These are phyloP conservation scores for Cornus florida DNA, from an alignment of 148 eudicot genomes.

Conservation along the genomic window DNA sequence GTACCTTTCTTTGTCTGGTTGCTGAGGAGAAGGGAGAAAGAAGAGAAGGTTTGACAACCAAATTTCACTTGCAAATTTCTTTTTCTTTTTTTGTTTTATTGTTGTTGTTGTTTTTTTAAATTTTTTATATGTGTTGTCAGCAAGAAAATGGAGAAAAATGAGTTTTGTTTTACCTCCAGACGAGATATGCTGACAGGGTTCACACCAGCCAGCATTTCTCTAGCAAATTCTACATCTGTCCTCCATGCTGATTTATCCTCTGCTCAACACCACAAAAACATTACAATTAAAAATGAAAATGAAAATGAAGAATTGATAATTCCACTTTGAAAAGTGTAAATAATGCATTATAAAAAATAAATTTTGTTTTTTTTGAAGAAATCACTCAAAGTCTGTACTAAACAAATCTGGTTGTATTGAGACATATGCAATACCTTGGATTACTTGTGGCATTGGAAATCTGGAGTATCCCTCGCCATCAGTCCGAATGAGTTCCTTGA, in stretches of 20 bases:
- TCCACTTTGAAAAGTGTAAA: too few relatives aligned
- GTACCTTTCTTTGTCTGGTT: too few relatives aligned
- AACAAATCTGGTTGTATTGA: not conserved
- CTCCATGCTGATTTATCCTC: slow-evolving; percentile 74
- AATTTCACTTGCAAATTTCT: not conserved
- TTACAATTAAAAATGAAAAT: not conserved
- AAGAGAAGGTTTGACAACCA: not conserved
- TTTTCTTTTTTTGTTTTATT: not conserved
- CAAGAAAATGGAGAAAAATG: not conserved
- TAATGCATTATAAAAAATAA: too few relatives aligned
- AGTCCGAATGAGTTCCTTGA: slow-evolving; percentile 47
- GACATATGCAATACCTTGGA: slow-evolving; percentile 42
- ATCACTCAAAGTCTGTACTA: not conserved
- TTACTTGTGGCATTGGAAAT: slow-evolving; percentile 74
- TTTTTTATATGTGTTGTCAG: not conserved
- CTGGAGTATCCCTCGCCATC: slow-evolving; percentile 58
- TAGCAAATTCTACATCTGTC: slow-evolving; percentile 72
- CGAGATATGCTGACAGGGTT: slow-evolving; percentile 57
- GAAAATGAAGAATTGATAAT: not conserved
- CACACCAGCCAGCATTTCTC: slow-evolving; percentile 80
- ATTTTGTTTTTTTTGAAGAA: too few relatives aligned
- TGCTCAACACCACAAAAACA: slow-evolving; percentile 12
- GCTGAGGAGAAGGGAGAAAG: not conserved
- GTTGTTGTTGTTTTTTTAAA: too few relatives aligned
- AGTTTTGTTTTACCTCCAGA: slow-evolving; percentile 40